phyloP scores from a whole-genome alignment of 1,284 basidiomycete species.

The Pseudomicrostroma phylloplanum region DNA sequence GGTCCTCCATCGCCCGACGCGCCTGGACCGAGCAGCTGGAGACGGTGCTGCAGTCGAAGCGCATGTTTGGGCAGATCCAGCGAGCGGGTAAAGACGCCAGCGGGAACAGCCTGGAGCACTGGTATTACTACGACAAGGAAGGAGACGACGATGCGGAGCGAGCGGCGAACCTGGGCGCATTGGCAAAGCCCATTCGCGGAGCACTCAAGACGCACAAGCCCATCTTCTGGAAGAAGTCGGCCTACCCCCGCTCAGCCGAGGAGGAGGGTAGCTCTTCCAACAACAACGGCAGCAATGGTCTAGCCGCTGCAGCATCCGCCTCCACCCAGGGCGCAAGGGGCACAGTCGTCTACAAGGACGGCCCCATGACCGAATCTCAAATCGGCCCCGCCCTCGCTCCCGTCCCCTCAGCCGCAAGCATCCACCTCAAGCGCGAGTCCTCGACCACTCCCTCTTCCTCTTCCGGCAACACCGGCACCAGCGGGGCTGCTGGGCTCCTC shows the following conservation, averaged over 20 bases:
- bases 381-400: neutral
- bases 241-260: slow-evolving; percentile 23
- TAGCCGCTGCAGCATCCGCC: slow-evolving; percentile 5
- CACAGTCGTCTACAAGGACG: neutral
- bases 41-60: slow-evolving; percentile 30
- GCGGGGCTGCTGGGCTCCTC: too few species aligned
- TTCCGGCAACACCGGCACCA: neutral
- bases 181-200: slow-evolving; percentile 48
- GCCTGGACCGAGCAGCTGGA: slow-evolving; percentile 47
- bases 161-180: slow-evolving; percentile 40
- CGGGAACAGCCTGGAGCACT: slow-evolving; percentile 46
- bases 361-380: neutral
- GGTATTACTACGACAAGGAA: slow-evolving; percentile 49
- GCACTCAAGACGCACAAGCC: slow-evolving; percentile 48
- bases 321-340: slow-evolving; percentile 4
- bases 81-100: slow-evolving; percentile 45
- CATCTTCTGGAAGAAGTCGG: slow-evolving; percentile 48
- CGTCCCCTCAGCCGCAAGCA: neutral
- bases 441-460: neutral
- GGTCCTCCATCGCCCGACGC: slow-evolving; percentile 21
- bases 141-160: slow-evolving; percentile 43
- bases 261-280: slow-evolving; percentile 14
- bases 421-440: neutral
- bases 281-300: neutral
- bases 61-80: slow-evolving; percentile 47